phyloP scores from a whole-genome alignment of 495 filamentous ascomycete species.

The Penicillium macrosclerotiorum region DNA sequence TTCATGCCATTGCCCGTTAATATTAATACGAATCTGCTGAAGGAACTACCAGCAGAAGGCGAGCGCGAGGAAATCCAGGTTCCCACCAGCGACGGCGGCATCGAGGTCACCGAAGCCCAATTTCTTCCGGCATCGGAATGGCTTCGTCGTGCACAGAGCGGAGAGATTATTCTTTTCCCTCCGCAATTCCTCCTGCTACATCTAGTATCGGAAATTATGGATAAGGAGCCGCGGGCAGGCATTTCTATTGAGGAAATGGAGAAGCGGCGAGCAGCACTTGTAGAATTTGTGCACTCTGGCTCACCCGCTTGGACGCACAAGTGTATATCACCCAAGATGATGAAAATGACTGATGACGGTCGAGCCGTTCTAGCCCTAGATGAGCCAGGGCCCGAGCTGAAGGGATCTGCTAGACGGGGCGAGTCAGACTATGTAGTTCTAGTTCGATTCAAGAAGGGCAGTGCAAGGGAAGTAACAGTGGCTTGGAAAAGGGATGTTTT shows the following conservation, averaged over 20 bases:
- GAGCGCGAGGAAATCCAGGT: slow-evolving; percentile 43
- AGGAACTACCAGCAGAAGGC: slow-evolving; percentile 32
- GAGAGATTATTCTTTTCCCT: slow-evolving; percentile 81
- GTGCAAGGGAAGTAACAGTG: slow-evolving; percentile 54
- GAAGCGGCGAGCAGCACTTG: slow-evolving; percentile 49
- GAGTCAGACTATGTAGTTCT: slow-evolving; percentile 72
- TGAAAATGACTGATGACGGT: slow-evolving; percentile 56
- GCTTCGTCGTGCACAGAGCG: slow-evolving; percentile 57
- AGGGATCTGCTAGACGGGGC: slow-evolving; percentile 59
- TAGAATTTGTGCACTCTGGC: slow-evolving; percentile 54
- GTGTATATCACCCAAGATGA: slow-evolving; percentile 66
- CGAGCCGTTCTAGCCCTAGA: slow-evolving; percentile 65
- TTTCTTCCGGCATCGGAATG: slow-evolving; percentile 70
- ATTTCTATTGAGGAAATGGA: slow-evolving; percentile 42
- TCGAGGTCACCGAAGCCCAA: slow-evolving; percentile 79
- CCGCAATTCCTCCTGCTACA: slow-evolving; percentile 82
- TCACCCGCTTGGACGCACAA: slow-evolving; percentile 73
- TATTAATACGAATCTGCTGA: slow-evolving; percentile 30
- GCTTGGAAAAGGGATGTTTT: slow-evolving; percentile 51
- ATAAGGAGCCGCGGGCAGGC: slow-evolving; percentile 32
- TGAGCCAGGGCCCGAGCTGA: slow-evolving; percentile 69
- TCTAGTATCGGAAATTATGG: slow-evolving; percentile 61
- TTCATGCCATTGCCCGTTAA: slow-evolving; percentile 69
- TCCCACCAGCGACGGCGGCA: slow-evolving; percentile 77
- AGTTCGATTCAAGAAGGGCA: slow-evolving; percentile 60